Conservation (phyloP, 2,329 filamentous ascomycete genomes). For the Blumeriella jaapii region DNA sequence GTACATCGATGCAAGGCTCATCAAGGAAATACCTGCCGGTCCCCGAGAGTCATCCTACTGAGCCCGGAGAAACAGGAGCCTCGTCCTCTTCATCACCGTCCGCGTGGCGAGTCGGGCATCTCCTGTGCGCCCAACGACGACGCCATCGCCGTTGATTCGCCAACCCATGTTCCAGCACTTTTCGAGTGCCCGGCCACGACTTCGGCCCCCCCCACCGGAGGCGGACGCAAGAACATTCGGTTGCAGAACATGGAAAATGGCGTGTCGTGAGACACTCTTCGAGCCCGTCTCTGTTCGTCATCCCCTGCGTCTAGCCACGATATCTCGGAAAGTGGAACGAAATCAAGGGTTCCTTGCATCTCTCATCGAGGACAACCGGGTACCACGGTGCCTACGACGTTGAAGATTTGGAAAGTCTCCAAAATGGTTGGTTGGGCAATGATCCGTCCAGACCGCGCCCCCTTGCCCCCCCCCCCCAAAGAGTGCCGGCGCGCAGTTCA, state of each 20-base stretch:
- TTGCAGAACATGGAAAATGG: slow-evolving; percentile 5
- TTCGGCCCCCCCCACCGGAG: slow-evolving; percentile 11
- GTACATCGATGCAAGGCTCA: no score
- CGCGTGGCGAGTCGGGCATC: slow-evolving; percentile 6
- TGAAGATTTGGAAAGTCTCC: no score
- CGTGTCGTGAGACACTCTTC: background rate
- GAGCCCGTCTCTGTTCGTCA: background rate
- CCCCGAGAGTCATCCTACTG: slow-evolving; percentile 10
- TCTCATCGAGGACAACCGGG: no score
- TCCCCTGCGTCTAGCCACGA: slow-evolving; percentile 4
- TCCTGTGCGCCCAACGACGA: slow-evolving; percentile 10
- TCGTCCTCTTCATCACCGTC: slow-evolving; percentile 7
- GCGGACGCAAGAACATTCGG: slow-evolving; percentile 4
- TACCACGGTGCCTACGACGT: no score
- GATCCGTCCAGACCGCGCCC: background rate
- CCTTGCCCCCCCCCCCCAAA: background rate
- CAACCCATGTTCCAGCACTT: no score
- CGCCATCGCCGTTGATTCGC: slow-evolving; percentile 10
- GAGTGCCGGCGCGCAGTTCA: slow-evolving; percentile 11
- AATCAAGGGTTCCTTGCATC: slow-evolving; percentile 10
- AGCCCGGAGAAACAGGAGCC: no score
- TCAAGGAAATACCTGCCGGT: no score
- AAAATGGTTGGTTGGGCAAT: no score
- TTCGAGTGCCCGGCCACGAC: no score
- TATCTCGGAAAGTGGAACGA: slow-evolving; percentile 5